A percentile compares a stretch with the other conserved stretches of the same genome.
phyloP scores from a whole-genome alignment of 2,329 filamentous ascomycete species.

The Aureobasidium uvarum region DNA sequence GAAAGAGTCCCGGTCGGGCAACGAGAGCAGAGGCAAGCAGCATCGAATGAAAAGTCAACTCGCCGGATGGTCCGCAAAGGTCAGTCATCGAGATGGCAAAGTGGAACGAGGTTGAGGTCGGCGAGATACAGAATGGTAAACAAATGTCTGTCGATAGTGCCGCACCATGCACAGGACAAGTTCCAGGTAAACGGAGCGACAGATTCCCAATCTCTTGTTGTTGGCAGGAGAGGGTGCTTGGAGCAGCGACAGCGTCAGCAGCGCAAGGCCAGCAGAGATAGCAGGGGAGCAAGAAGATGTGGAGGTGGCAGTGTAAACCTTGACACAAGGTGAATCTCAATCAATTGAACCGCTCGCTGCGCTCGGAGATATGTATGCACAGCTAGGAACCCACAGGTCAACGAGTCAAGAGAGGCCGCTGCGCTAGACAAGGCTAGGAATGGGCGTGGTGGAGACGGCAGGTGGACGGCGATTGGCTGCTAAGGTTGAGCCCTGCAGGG shows the following conservation, averaged over 20 bases:
- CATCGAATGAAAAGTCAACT: constrained; percentile 13
- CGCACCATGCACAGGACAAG: constrained; percentile 12
- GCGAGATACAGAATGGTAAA: background rate
- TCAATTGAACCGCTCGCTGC: constrained; percentile 19
- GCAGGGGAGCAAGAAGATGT: background rate
- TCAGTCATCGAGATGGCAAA: background rate
- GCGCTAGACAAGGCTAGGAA: constrained; percentile 22
- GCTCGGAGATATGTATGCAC: constrained; percentile 4
- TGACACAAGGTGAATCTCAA: constrained; percentile 21
- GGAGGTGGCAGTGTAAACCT: constrained; percentile 27
- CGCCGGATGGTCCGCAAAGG: background rate
- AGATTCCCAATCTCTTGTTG: constrained; percentile 1
- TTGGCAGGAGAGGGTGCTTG: background rate
- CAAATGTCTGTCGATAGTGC: background rate
- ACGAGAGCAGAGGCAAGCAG: background rate
- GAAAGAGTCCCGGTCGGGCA: constrained; percentile 5
- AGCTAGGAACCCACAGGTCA: constrained; percentile 8
- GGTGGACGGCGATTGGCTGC: constrained; percentile 19
- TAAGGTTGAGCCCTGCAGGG: constrained; percentile 19
- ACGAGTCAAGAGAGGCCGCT: constrained; percentile 15
- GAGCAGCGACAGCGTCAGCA: background rate
- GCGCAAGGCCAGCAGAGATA: background rate
- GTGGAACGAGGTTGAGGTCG: background rate
- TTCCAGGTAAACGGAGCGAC: constrained; percentile 22
- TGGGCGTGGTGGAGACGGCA: constrained; percentile 11